Evolutionary conservation across 2,329 filamentous ascomycete species (phyloP).

Genomic region (Nemania sp.): DNA sequence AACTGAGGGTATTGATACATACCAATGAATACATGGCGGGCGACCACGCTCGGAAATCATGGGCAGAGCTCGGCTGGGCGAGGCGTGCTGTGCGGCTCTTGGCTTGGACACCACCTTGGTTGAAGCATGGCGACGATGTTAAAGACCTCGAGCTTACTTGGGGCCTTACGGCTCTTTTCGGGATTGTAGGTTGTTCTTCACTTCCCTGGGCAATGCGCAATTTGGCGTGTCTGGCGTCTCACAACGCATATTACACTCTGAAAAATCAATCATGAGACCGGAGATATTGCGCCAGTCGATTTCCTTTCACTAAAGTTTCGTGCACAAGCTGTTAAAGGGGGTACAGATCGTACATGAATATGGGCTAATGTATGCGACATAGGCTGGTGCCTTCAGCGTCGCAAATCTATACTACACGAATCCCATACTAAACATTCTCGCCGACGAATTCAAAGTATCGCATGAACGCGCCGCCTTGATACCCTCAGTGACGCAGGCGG

Average conservation of each 20-base stretch:
- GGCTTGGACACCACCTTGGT: constrained; percentile 33
- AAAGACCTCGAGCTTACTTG: constrained; percentile 35
- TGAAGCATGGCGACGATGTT: constrained; percentile 28
- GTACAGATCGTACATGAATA: too few species aligned
- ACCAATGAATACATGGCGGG: background rate
- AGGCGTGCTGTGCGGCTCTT: constrained; percentile 11
- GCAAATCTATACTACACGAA: constrained; percentile 84
- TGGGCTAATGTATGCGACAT: background rate
- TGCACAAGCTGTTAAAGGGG: too few species aligned
- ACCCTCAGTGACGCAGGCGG: constrained; percentile 77
- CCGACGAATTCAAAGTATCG: constrained; percentile 68
- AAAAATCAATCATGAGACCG: too few species aligned
- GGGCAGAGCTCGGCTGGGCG: background rate
- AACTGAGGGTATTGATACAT: background rate
- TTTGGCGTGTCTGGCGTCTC: too few species aligned
- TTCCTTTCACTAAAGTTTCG: too few species aligned
- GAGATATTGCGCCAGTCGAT: background rate
- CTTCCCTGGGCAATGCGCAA: too few species aligned
- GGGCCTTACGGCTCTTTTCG: constrained; percentile 36
- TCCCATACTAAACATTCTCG: constrained; percentile 76
- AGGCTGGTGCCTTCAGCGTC: constrained; percentile 68
- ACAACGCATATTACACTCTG: too few species aligned
- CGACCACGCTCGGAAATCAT: background rate
- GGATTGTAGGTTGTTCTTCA: constrained; percentile 38
- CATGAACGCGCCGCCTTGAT: constrained; percentile 69